A percentile compares a stretch with the other conserved stretches of the same genome.
phyloP scores from a whole-genome alignment of 129 eudicot species.

The Flaveria bidentis region DNA sequence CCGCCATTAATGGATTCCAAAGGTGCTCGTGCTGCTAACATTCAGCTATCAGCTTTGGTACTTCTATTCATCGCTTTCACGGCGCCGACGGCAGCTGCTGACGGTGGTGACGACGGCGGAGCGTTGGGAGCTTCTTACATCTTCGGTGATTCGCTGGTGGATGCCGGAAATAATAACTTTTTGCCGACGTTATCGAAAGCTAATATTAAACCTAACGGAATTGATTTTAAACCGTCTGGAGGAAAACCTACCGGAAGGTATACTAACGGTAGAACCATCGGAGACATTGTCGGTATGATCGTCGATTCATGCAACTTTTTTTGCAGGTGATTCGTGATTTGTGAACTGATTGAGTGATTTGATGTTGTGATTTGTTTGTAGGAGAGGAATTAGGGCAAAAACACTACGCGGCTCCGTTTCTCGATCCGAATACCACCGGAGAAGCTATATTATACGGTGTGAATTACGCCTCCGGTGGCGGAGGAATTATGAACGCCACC shows the following conservation, averaged over 20 bases:
- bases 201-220: conserved; percentile 76
- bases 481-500: conserved; percentile 90
- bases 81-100: conserved; percentile 20
- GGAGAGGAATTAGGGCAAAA: conserved; percentile 88
- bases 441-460: conserved; percentile 71
- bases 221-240: conserved; percentile 74
- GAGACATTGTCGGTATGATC: conserved; percentile 80
- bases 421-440: conserved; percentile 91
- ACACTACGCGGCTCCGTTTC: conserved; percentile 73
- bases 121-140: conserved; percentile 82
- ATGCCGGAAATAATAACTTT: conserved; percentile 92
- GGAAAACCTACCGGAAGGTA: conserved; percentile 91
- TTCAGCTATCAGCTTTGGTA: conserved; percentile 13
- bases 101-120: conserved; percentile 33
- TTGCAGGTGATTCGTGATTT: background rate
- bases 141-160: conserved; percentile 97
- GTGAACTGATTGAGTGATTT: background rate
- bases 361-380: conserved; percentile 14
- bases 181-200: conserved; percentile 81
- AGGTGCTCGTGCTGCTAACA: background rate
- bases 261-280: conserved; percentile 93
- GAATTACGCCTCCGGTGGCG: conserved; percentile 97
- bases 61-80: conserved; percentile 27
- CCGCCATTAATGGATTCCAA: conserved; percentile 32
- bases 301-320: background rate